Evolutionary conservation across 371 early-diverging fungal species (phyloP).

Genomic region (Actinomucor elegans): DNA sequence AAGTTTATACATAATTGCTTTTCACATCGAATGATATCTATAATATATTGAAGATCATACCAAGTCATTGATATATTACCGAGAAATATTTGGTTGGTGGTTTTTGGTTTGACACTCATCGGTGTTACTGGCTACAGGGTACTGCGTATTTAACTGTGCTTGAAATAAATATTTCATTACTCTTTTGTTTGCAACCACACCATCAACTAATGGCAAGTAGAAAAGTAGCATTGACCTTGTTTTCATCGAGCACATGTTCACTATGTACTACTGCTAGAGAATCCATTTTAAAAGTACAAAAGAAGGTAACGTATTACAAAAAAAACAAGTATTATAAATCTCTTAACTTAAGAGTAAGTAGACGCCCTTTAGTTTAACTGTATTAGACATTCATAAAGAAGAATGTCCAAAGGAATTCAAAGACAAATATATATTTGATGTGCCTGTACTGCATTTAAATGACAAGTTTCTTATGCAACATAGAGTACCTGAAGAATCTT

Average conservation of each 20-base stretch:
- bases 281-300: constrained; percentile 41
- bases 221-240: constrained; percentile 45
- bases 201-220: constrained; percentile 38
- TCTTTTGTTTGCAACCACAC: too few relatives aligned
- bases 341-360: background rate
- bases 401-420: constrained; percentile 51
- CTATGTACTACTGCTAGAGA: constrained; percentile 49
- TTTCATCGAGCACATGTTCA: constrained; percentile 53
- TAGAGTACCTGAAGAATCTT: constrained; percentile 40
- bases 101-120: too few relatives aligned
- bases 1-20: too few relatives aligned
- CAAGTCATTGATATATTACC: too few relatives aligned
- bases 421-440: constrained; percentile 51
- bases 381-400: constrained; percentile 42
- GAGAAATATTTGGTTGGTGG: too few relatives aligned
- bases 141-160: too few relatives aligned
- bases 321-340: background rate
- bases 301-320: constrained; percentile 33
- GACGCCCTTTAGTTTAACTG: constrained; percentile 40
- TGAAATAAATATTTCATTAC: too few relatives aligned
- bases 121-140: too few relatives aligned
- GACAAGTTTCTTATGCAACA: constrained; percentile 49
- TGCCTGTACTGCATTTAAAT: constrained; percentile 52
- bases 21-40: too few relatives aligned
- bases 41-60: too few relatives aligned